phyloP scores from a whole-genome alignment of 176 grass and related monocot species.

The Leersia perrieri region DNA sequence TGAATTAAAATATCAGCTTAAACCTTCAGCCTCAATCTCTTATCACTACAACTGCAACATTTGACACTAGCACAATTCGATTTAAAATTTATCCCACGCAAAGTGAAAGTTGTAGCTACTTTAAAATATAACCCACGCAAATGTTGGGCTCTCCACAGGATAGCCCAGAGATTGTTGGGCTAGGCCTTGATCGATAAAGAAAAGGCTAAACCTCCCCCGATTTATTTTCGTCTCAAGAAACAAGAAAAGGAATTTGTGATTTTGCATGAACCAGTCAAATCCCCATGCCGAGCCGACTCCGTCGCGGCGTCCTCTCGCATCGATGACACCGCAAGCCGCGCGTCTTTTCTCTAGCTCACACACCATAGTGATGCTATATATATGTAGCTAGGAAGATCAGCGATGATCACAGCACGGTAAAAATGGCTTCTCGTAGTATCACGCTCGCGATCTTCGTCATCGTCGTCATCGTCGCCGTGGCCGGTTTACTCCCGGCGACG shows the following conservation, averaged over 20 bases:
- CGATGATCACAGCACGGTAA: no score
- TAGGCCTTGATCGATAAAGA: no score
- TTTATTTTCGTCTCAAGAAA: no score
- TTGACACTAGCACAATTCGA: no score
- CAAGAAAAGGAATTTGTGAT: neutral
- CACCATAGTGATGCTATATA: neutral
- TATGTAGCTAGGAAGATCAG: neutral
- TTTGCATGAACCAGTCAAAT: neutral
- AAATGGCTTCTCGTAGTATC: slow-evolving; percentile 3
- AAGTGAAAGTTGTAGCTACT: no score
- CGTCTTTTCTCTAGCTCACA: neutral
- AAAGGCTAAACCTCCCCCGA: no score
- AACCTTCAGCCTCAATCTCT: neutral
- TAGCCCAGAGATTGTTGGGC: neutral
- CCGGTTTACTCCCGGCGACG: slow-evolving; percentile 14
- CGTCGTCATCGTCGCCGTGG: neutral
- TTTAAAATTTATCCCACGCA: no score
- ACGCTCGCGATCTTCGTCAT: neutral
- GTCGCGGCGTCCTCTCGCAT: neutral
- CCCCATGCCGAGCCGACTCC: neutral
- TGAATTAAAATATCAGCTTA: neutral
- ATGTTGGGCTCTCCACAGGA: no score
- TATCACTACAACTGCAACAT: no score
- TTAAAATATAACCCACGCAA: no score
- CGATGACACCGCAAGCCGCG: neutral